Conservation (phyloP, 306 rosid species). For the Vachellia collinsii region DNA sequence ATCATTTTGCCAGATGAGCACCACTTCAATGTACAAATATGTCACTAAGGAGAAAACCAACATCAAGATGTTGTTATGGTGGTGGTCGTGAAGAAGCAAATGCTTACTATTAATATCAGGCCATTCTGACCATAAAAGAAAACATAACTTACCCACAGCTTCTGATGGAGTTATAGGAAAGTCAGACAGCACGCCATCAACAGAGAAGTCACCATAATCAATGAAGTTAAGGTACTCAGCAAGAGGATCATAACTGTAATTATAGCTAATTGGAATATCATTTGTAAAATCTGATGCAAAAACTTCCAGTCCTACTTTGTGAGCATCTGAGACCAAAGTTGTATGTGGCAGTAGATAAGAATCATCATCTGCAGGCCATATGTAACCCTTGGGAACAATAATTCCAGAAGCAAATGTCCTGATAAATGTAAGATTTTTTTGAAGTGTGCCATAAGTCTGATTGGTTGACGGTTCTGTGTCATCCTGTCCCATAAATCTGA, state of each 20-base stretch:
- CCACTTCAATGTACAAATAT: conserved; percentile 5
- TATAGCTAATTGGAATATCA: conserved; percentile 58
- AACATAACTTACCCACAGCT: conserved; percentile 62
- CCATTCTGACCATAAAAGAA: conserved; percentile 6
- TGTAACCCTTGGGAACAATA: conserved; percentile 71
- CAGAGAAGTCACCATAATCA: conserved; percentile 72
- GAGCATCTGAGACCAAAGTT: conserved; percentile 72
- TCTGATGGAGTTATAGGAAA: conserved; percentile 70
- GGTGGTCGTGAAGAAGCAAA: neutral
- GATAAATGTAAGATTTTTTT: conserved; percentile 64
- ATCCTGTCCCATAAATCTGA: conserved; percentile 51
- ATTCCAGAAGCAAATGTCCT: conserved; percentile 86
- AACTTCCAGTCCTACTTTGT: conserved; percentile 65
- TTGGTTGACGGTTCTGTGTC: conserved; percentile 64
- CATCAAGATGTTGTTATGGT: neutral
- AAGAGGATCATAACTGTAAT: conserved; percentile 79
- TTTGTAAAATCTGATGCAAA: conserved; percentile 68
- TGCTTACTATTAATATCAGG: neutral
- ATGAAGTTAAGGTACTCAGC: conserved; percentile 69
- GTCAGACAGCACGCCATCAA: conserved; percentile 82
- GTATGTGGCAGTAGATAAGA: conserved; percentile 62
- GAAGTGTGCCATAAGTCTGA: conserved; percentile 62
- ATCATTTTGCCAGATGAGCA: conserved; percentile 2
- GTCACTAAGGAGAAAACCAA: conserved; percentile 6
- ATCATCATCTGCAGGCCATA: conserved; percentile 62